Evolutionary conservation across 2,329 filamentous ascomycete genomes (phyloP), one percentile per base, ranked within the genome.

Genomic region (Leptographium flavum): DNA sequence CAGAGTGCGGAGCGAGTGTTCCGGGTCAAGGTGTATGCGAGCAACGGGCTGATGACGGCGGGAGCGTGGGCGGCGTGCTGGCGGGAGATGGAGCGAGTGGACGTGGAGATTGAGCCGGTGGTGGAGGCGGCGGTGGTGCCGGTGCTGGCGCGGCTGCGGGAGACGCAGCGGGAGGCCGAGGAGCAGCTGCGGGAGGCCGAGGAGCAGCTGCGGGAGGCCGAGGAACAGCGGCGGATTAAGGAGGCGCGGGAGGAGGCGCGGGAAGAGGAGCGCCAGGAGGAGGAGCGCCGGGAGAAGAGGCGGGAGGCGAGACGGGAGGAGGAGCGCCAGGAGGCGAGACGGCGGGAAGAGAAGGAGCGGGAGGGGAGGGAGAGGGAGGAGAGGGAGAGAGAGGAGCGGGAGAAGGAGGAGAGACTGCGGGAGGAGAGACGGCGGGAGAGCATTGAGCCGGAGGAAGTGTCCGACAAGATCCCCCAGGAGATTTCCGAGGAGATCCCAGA

Each of bases 51-150:
- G 40, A 94, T 98, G 86, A 77, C 80, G 47, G 81, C 86, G 5
- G 87, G 87, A 0, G 90, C 92, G 0, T 98, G 92, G 92, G 76
- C 77, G 5, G 88, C 88, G 2, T 90, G 86, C 47, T 98, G 90
- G 90, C 83, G 78, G 54, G 90, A 96, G 62, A 98, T 98, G 92
- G 92, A 98, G 64, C 76, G 90, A n/a, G 86, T 96, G 0, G 92
- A 98, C 57, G 85, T 94, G 2, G 90, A 96, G 61, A 76, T 98
- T 43, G 77, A 84, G 55, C 83, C 92, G 4, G 74, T 81, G 56
- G 71, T 87, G 11, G 74, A 78, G 17, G 60, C 73, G 0, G 62
- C 68, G 1, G 57, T 81, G 13, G 70, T 78, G 45, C 70, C 71
- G 17, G 75, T 78, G n/a, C 61, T 80, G 9, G 67, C 66, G 32